Conservation (phyloP, 1,284 basidiomycete species). For the Rhodotorula sp. region DNA sequence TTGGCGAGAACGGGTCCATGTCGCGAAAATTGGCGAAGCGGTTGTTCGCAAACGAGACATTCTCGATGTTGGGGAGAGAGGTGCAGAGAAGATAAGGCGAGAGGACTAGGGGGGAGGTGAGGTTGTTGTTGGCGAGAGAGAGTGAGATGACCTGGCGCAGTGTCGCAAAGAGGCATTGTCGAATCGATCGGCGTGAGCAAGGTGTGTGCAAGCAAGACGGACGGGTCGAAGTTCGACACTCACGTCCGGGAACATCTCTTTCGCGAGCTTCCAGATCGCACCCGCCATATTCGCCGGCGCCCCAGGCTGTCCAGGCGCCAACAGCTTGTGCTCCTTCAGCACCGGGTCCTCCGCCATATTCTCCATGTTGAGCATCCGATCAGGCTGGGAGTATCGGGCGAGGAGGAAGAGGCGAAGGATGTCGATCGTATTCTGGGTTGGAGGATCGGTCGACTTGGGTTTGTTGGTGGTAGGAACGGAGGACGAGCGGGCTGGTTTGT, state of each 20-base stretch:
- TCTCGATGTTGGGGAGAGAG: constrained; percentile 69
- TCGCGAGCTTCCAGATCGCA: constrained; percentile 80
- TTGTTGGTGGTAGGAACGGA: constrained; percentile 1
- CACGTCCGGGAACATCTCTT: constrained; percentile 71
- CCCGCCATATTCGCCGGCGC: constrained; percentile 65
- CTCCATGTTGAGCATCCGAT: constrained; percentile 47
- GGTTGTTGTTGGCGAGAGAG: constrained; percentile 66
- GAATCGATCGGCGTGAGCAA: too few relatives aligned
- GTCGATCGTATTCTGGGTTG: constrained; percentile 29
- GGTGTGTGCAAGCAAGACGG: not conserved
- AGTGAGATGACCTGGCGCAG: constrained; percentile 64
- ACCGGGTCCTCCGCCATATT: constrained; percentile 68
- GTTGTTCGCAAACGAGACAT: constrained; percentile 78
- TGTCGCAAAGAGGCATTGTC: too few relatives aligned
- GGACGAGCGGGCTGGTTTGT: constrained; percentile 13
- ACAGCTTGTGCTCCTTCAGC: constrained; percentile 64
- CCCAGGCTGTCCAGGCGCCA: constrained; percentile 64
- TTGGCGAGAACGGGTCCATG: constrained; percentile 57
- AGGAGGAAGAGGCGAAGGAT: constrained; percentile 38
- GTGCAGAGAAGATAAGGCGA: constrained; percentile 57
- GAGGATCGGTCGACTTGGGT: constrained; percentile 12
- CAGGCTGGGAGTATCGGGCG: constrained; percentile 30
- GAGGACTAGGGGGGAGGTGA: constrained; percentile 57
- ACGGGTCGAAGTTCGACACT: constrained; percentile 29
- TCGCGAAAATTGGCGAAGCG: constrained; percentile 65